Evolutionary conservation across 345 rosid genomes (phyloP).

Genomic region (Brassica juncea): DNA sequence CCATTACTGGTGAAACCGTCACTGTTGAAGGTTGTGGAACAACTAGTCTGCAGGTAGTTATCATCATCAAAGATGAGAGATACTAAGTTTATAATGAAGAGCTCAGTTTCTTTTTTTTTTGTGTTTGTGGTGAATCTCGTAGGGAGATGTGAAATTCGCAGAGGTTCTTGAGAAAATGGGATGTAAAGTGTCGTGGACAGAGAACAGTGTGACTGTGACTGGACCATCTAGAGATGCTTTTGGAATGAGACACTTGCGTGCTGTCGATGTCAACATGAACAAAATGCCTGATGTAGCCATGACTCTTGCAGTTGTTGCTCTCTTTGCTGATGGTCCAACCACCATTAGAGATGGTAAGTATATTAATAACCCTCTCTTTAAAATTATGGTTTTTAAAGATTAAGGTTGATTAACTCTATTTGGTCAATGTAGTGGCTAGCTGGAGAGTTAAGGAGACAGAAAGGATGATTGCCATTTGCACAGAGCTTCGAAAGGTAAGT

Average conservation of each 20-base stretch:
- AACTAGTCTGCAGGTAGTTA: slow-evolving; percentile 79
- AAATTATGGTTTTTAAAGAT: no score
- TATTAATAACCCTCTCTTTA: no score
- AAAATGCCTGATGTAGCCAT: slow-evolving; percentile 99
- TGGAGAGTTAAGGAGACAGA: slow-evolving; percentile 99
- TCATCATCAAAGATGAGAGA: no score
- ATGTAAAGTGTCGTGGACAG: slow-evolving; percentile 84
- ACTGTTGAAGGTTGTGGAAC: slow-evolving; percentile 96
- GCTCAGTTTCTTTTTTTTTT: neutral
- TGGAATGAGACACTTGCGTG: slow-evolving; percentile 68
- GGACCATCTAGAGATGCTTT: slow-evolving; percentile 80
- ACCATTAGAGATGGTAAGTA: slow-evolving; percentile 90
- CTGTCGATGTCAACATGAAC: slow-evolving; percentile 96
- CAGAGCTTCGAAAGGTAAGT: slow-evolving; percentile 83
- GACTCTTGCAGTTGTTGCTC: slow-evolving; percentile 98
- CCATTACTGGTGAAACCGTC: slow-evolving; percentile 39
- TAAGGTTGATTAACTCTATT: no score
- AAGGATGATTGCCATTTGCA: slow-evolving; percentile 95
- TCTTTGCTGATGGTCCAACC: slow-evolving; percentile 89
- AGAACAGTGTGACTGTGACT: slow-evolving; percentile 85
- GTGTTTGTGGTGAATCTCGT: neutral
- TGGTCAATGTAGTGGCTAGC: slow-evolving; percentile 52
- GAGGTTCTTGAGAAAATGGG: slow-evolving; percentile 98
- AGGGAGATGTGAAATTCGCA: slow-evolving; percentile 94
- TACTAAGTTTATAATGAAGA: slow-evolving; percentile 10